These are phyloP conservation scores for Rhodotorula paludigena DNA, from an alignment of 768 basidiomycete genomes.

Conservation along the genomic window DNA sequence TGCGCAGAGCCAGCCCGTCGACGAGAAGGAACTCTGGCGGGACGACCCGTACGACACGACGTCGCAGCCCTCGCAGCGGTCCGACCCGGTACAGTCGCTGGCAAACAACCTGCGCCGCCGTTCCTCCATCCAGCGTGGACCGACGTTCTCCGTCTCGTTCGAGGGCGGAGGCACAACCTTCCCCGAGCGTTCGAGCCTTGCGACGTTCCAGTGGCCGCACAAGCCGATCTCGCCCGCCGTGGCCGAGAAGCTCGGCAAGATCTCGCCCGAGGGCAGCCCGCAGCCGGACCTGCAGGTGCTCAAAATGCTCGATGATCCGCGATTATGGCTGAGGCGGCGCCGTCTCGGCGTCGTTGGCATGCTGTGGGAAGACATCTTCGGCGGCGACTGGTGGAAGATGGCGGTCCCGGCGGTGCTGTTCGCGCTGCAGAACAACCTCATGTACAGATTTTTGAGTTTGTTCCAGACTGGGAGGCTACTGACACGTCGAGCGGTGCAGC, in stretches of 20 bases:
- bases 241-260: constrained; percentile 30
- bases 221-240: constrained; percentile 26
- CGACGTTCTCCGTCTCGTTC: constrained; percentile 16
- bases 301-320: constrained; percentile 23
- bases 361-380: constrained; percentile 30
- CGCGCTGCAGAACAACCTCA: constrained; percentile 39
- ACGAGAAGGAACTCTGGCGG: constrained; percentile 18
- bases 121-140: neutral
- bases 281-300: constrained; percentile 12
- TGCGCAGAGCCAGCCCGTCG: neutral
- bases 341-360: constrained; percentile 14
- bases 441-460: constrained; percentile 11
- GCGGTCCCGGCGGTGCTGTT: constrained; percentile 35
- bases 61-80: neutral
- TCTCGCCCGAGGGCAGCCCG: constrained; percentile 8
- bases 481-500: constrained; percentile 1
- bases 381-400: constrained; percentile 38
- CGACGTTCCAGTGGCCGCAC: constrained; percentile 30
- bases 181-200: constrained; percentile 24
- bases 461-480: accelerated
- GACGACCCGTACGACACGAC: constrained; percentile 32
- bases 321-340: constrained; percentile 26
- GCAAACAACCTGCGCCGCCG: neutral
- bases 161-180: constrained; percentile 5
- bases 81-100: neutral